phyloP scores from a whole-genome alignment of 176 grass and related monocot genomes.

The Avena insularis region DNA sequence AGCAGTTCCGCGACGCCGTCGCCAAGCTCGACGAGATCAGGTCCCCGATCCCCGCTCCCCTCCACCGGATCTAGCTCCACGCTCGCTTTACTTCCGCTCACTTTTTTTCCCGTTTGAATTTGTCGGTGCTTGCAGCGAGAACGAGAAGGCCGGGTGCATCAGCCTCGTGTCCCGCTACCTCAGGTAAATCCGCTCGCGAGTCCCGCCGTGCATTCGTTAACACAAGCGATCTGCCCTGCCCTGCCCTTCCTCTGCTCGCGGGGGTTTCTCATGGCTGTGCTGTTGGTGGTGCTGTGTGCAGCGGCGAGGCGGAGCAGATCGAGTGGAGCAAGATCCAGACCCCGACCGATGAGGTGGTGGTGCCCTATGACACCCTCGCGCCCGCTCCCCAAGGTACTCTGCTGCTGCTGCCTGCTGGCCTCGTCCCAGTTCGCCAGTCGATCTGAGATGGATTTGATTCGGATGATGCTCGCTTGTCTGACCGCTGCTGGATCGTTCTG shows the following conservation, averaged over 20 bases:
- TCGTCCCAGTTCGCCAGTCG: no score
- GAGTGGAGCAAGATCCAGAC: slow-evolving; percentile 99
- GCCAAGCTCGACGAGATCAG: slow-evolving; percentile 85
- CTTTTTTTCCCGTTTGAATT: slow-evolving; percentile 19
- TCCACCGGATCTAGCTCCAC: slow-evolving; percentile 13
- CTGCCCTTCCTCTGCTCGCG: neutral
- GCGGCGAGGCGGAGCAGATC: slow-evolving; percentile 89
- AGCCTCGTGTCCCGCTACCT: slow-evolving; percentile 90
- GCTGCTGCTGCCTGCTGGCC: no score
- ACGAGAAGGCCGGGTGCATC: slow-evolving; percentile 90
- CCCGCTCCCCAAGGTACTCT: slow-evolving; percentile 57
- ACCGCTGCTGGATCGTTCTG: slow-evolving; percentile 39
- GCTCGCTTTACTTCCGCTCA: neutral
- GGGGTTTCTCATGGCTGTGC: slow-evolving; percentile 13
- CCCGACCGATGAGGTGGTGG: slow-evolving; percentile 88
- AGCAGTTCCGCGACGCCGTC: slow-evolving; percentile 57
- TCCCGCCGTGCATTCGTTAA: neutral
- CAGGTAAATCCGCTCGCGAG: slow-evolving; percentile 61
- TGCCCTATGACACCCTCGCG: slow-evolving; percentile 77
- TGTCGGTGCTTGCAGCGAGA: slow-evolving; percentile 62
- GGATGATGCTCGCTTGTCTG: neutral
- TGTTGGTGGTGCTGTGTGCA: slow-evolving; percentile 3
- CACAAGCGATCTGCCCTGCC: neutral
- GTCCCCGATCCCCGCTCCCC: slow-evolving; percentile 30
- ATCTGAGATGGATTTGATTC: slow-evolving; percentile 25